Percentiles rank a stretch among this genome's conserved stretches.
Conservation (phyloP, 495 filamentous ascomycete species). For the Penicillium turbatum region DNA sequence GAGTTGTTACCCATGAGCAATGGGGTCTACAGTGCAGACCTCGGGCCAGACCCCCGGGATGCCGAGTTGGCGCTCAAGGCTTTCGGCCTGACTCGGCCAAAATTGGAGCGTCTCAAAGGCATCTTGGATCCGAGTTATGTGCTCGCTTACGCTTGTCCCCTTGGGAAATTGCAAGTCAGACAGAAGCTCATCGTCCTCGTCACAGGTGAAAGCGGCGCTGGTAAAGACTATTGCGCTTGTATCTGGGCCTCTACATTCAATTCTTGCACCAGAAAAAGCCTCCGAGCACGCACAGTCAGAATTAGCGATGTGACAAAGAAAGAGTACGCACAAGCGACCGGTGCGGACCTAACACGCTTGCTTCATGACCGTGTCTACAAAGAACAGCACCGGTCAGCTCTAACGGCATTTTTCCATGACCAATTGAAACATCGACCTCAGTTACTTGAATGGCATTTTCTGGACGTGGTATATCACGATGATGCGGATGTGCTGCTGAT, state of each 20-base stretch:
- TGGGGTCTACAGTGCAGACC: slow-evolving; percentile 58
- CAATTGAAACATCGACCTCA: slow-evolving; percentile 44
- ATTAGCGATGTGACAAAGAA: slow-evolving; percentile 58
- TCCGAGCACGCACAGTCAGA: slow-evolving; percentile 47
- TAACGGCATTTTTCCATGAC: slow-evolving; percentile 51
- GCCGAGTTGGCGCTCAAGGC: slow-evolving; percentile 46
- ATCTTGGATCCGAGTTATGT: slow-evolving; percentile 49
- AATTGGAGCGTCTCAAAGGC: slow-evolving; percentile 52
- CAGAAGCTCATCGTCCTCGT: slow-evolving; percentile 56
- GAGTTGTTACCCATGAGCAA: slow-evolving; percentile 47
- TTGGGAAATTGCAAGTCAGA: slow-evolving; percentile 35
- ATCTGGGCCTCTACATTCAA: slow-evolving; percentile 48
- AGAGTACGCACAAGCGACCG: slow-evolving; percentile 53
- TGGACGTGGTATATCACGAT: slow-evolving; percentile 41
- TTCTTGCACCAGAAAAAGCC: slow-evolving; percentile 21
- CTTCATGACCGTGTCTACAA: slow-evolving; percentile 55
- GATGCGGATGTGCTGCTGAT: slow-evolving; percentile 57
- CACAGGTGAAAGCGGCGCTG: slow-evolving; percentile 54
- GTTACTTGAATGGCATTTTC: slow-evolving; percentile 55
- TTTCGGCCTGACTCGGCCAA: slow-evolving; percentile 52
- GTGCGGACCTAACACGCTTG: slow-evolving; percentile 48
- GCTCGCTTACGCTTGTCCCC: slow-evolving; percentile 53
- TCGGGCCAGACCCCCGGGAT: slow-evolving; percentile 60
- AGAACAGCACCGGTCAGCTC: slow-evolving; percentile 53
- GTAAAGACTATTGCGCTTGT: slow-evolving; percentile 59